phyloP scores from a whole-genome alignment of 169 alveolate species.

The Eimeria falciformis region DNA sequence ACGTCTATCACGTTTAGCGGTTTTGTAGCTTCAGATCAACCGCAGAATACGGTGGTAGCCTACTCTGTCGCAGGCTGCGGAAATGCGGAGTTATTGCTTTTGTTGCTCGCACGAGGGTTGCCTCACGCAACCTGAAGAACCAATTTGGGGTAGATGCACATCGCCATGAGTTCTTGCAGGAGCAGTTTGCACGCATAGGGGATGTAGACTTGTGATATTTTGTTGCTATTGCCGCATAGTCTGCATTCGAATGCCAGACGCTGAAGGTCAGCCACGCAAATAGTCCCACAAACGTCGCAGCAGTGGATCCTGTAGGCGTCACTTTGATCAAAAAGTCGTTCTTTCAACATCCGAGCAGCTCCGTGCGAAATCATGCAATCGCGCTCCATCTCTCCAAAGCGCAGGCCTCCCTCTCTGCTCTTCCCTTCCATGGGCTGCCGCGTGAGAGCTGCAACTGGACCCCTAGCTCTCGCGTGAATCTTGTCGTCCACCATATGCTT shows the following conservation, averaged over 20 bases:
- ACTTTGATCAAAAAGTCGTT: slow-evolving; percentile 98
- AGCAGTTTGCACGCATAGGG: slow-evolving; percentile 99
- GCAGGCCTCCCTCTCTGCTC: slow-evolving; percentile 87
- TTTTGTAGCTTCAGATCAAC: no score
- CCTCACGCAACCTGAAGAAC: slow-evolving; percentile 79
- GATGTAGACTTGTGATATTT: slow-evolving; percentile 93
- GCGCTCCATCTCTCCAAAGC: slow-evolving; percentile 99
- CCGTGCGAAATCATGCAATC: slow-evolving; percentile 99
- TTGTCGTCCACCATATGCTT: slow-evolving; percentile 99
- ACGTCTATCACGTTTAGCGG: no score
- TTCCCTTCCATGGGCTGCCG: slow-evolving; percentile 99
- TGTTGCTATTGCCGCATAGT: slow-evolving; percentile 73
- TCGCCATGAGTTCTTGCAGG: slow-evolving; percentile 98
- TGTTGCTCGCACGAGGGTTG: neutral
- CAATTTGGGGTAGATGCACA: slow-evolving; percentile 98
- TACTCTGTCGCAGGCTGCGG: no score
- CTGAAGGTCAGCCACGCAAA: slow-evolving; percentile 96
- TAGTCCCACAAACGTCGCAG: slow-evolving; percentile 97
- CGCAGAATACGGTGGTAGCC: no score
- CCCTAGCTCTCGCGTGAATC: slow-evolving; percentile 98
- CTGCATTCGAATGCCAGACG: slow-evolving; percentile 85
- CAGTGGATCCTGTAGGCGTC: slow-evolving; percentile 99
- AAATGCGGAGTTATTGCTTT: neutral
- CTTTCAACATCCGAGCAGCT: slow-evolving; percentile 99
- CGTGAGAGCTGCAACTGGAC: slow-evolving; percentile 98